These are phyloP conservation scores for Trichoderma atroviride DNA, from an alignment of 2,329 filamentous ascomycete genomes.

Conservation along the genomic window DNA sequence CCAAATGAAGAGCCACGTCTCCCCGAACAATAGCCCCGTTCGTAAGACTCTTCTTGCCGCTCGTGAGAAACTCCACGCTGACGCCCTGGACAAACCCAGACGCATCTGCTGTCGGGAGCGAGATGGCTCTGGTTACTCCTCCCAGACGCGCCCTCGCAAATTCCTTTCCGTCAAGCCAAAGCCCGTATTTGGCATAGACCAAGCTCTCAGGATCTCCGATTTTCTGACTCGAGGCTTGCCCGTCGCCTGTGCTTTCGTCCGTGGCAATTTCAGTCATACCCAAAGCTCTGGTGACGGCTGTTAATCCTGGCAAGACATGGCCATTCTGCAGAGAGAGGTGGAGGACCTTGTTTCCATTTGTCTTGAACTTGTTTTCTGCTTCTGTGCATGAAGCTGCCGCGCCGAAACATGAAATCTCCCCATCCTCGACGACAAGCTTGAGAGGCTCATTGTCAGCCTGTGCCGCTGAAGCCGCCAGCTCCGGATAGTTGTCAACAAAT, in stretches of 20 bases:
- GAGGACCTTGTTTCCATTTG: slow-evolving; percentile 7
- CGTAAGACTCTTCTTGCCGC: slow-evolving; percentile 29
- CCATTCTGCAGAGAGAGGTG: slow-evolving; percentile 21
- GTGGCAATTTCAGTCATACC: slow-evolving; percentile 54
- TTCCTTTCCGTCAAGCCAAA: slow-evolving; percentile 45
- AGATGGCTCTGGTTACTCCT: slow-evolving; percentile 49
- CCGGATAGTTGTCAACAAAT: slow-evolving; percentile 25
- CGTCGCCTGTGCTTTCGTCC: slow-evolving; percentile 51
- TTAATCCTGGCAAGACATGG: slow-evolving; percentile 47
- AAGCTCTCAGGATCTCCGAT: slow-evolving; percentile 37
- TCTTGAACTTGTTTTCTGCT: background rate
- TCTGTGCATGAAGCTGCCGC: slow-evolving; percentile 5
- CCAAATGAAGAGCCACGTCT: slow-evolving; percentile 46
- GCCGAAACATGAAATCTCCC: slow-evolving; percentile 16
- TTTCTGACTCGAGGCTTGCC: slow-evolving; percentile 30
- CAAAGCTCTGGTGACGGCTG: slow-evolving; percentile 50
- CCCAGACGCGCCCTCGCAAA: slow-evolving; percentile 47
- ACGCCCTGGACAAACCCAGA: slow-evolving; percentile 44
- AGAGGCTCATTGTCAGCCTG: slow-evolving; percentile 1
- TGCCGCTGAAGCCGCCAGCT: background rate
- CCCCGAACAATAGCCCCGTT: slow-evolving; percentile 47
- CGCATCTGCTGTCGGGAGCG: slow-evolving; percentile 39
- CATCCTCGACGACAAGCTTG: slow-evolving; percentile 15
- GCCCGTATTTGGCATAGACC: slow-evolving; percentile 45
- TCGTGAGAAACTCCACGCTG: slow-evolving; percentile 24